Conservation (phyloP, 768 basidiomycete genomes). For the Termitomyces sp. region DNA sequence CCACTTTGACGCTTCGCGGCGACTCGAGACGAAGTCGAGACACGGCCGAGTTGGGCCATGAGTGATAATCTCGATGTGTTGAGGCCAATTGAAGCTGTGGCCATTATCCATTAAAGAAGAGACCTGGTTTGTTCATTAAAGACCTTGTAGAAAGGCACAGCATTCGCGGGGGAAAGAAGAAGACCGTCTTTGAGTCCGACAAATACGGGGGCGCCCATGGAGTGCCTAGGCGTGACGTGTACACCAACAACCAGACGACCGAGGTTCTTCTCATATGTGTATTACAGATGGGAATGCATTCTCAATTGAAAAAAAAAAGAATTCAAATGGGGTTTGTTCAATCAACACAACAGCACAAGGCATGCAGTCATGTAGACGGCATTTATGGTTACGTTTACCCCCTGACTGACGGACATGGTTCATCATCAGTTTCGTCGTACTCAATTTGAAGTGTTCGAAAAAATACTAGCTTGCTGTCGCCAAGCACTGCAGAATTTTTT, state of each 20-base stretch:
- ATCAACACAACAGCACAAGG: not conserved
- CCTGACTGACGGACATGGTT: no score
- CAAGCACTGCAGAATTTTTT: no score
- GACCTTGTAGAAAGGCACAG: not conserved
- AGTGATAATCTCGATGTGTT: not conserved
- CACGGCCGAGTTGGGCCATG: not conserved
- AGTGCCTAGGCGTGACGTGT: not conserved
- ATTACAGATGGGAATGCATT: no score
- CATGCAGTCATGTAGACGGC: conserved; percentile 9
- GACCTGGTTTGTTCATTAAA: not conserved
- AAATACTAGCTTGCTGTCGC: conserved; percentile 4
- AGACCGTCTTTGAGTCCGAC: not conserved
- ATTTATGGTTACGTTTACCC: conserved; percentile 9
- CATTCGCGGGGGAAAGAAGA: not conserved
- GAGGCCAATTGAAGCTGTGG: no score
- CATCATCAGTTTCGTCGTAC: not conserved
- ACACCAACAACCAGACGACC: no score
- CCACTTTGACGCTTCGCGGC: no score
- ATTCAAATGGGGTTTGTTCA: not conserved
- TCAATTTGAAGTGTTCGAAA: not conserved
- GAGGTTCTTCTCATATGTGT: no score
- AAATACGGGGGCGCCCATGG: not conserved
- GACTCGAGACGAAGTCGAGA: not conserved
- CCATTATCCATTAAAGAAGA: no score
- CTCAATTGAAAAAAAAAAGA: no score